Percentiles rank a stretch among this genome's conserved stretches.
Conservation (phyloP, 2,329 filamentous ascomycete genomes). For the Phyllosticta ampelicida region DNA sequence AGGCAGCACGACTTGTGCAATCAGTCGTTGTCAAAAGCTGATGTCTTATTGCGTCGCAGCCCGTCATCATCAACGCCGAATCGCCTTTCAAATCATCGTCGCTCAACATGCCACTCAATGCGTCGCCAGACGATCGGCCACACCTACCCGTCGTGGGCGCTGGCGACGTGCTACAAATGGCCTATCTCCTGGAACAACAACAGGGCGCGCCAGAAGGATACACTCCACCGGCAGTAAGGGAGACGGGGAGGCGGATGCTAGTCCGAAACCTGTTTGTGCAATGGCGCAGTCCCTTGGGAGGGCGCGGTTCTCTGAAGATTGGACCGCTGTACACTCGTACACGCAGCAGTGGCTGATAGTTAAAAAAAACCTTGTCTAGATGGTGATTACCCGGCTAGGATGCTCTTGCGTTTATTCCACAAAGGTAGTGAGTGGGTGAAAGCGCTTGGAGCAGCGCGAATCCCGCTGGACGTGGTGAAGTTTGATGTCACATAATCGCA, state of each 20-base stretch:
- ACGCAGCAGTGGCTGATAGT: constrained; percentile 16
- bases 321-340: constrained; percentile 52
- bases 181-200: constrained; percentile 50
- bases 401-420: not conserved
- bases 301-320: constrained; percentile 75
- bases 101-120: constrained; percentile 44
- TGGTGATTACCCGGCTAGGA: not conserved
- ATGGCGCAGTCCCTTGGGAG: constrained; percentile 86
- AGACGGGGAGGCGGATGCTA: constrained; percentile 48
- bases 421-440: not conserved
- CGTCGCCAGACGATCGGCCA: constrained; percentile 18
- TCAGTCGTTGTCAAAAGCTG: not conserved
- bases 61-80: constrained; percentile 39
- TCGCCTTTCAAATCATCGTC: constrained; percentile 43
- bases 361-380: not conserved
- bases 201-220: constrained; percentile 34
- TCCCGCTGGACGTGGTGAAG: too few species aligned
- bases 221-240: constrained; percentile 5
- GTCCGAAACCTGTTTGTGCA: constrained; percentile 68
- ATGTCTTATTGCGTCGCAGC: constrained; percentile 18
- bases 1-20: not conserved
- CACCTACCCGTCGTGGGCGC: constrained; percentile 42
- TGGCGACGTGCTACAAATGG: constrained; percentile 54
- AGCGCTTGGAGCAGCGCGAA: too few species aligned
- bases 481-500: too few species aligned